Evolutionary conservation across 2,329 filamentous ascomycete genomes (phyloP), one percentile per base, ranked within the genome.

Genomic region (Sporothrix humicola): DNA sequence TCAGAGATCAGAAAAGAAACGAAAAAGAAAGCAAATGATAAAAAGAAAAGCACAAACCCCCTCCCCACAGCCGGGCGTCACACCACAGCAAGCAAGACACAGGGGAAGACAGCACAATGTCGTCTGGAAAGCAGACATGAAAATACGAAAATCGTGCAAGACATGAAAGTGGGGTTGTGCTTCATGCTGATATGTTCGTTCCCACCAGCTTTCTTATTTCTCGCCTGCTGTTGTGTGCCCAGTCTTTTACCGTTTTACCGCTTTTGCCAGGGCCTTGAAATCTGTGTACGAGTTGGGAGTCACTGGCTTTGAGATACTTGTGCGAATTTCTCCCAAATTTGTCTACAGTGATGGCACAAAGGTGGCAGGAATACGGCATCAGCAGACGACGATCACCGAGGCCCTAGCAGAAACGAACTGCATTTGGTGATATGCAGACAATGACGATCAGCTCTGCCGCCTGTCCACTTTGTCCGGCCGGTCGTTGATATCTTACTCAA

Each of bases 141-240:
- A 26, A 52, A 50, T 20, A 71, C 69, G 44, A 61, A 59, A 48
- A n/a, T 20, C 42, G 42, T 37, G 8, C 37, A 61, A 58, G 68
- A 70, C 69, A 66, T 50, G 9, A 52, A 71, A 59, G 54, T 42
- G 56, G 68, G 23, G 58, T 58, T 61, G 54, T 71, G 58, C 69
- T 59, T 71, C 69, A 71, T 31, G 52, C 26, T 70, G 68, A 56
- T 58, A 56, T 37, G 26, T 20, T 69, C 48, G 13, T 23, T 52
- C 31, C 50, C 54, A 4, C 17, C 52, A 17, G 12, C 15, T 17
- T 52, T 69, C 15, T 1, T 23, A 17, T 9, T 63, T 63, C 10
- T 10, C 8, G 58, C 10, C 7, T n/a, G 61, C 61, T 48, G 42
- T 12, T 48, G n/a, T 65, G 42, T 65, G 61, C 42, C 42, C 42